Evolutionary conservation across 2,329 filamentous ascomycete species (phyloP).

Genomic region (Colletotrichum salicis): DNA sequence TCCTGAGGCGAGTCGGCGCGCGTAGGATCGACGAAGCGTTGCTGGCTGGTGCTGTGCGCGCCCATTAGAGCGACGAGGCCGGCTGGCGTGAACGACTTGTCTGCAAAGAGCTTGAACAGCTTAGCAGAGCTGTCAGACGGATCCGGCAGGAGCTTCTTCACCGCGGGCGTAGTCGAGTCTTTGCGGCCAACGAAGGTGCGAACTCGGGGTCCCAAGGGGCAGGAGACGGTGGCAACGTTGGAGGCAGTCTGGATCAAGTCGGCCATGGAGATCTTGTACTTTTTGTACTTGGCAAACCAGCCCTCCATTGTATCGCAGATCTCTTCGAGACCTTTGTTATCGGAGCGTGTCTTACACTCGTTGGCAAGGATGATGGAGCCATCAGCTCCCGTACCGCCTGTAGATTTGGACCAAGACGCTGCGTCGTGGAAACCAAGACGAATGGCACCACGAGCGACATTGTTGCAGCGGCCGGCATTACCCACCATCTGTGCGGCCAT

Average conservation of each 20-base stretch:
- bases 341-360: slow-evolving; percentile 49
- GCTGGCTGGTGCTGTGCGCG: slow-evolving; percentile 63
- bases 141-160: slow-evolving; percentile 55
- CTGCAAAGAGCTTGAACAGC: slow-evolving; percentile 59
- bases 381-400: slow-evolving; percentile 56
- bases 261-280: slow-evolving; percentile 57
- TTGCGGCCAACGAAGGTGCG: slow-evolving; percentile 62
- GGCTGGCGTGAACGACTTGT: slow-evolving; percentile 63
- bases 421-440: slow-evolving; percentile 62
- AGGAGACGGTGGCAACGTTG: slow-evolving; percentile 60
- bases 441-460: slow-evolving; percentile 55
- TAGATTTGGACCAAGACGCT: slow-evolving; percentile 53
- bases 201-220: slow-evolving; percentile 58
- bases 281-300: slow-evolving; percentile 55
- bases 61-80: slow-evolving; percentile 65
- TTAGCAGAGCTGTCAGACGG: slow-evolving; percentile 56
- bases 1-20: slow-evolving; percentile 60
- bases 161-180: slow-evolving; percentile 53
- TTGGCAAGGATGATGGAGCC: slow-evolving; percentile 54
- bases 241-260: slow-evolving; percentile 66
- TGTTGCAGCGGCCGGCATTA: slow-evolving; percentile 52
- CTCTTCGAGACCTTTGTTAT: slow-evolving; percentile 60
- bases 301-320: slow-evolving; percentile 52
- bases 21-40: slow-evolving; percentile 54
- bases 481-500: slow-evolving; percentile 50